These are phyloP conservation scores for Talaromyces sp. DNA, from an alignment of 2,329 filamentous ascomycete genomes.

Conservation along the genomic window DNA sequence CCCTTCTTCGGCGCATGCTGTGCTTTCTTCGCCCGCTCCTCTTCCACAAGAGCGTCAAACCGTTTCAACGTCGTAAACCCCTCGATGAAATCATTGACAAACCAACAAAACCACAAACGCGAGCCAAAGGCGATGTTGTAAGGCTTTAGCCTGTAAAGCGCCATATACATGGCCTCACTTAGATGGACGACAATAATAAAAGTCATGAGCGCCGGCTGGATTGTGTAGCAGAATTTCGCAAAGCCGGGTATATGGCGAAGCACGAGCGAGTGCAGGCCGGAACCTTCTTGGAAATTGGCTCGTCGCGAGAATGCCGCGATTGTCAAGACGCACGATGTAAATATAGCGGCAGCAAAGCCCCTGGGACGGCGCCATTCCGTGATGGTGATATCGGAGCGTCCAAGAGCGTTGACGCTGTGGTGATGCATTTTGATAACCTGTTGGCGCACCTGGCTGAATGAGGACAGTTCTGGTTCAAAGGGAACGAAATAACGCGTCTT, in stretches of 20 bases:
- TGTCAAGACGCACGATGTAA: constrained; percentile 51
- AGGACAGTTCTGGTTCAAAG: constrained; percentile 64
- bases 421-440: constrained; percentile 69
- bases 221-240: constrained; percentile 50
- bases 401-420: constrained; percentile 54
- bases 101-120: constrained; percentile 50
- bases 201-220: constrained; percentile 54
- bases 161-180: constrained; percentile 52
- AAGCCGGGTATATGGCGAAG: constrained; percentile 53
- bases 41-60: constrained; percentile 39
- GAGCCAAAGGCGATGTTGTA: constrained; percentile 48
- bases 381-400: constrained; percentile 52
- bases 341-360: constrained; percentile 49
- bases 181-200: constrained; percentile 61
- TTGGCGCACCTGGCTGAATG: constrained; percentile 60
- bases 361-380: constrained; percentile 47
- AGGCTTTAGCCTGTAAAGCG: constrained; percentile 39
- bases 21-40: constrained; percentile 26
- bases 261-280: constrained; percentile 44
- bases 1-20: constrained; percentile 13
- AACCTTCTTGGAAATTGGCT: constrained; percentile 49
- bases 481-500: constrained; percentile 46
- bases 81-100: constrained; percentile 47
- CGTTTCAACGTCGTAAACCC: constrained; percentile 46
- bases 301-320: constrained; percentile 47